These are phyloP conservation scores for Salvia hispanica DNA, from an alignment of 257 asterid genomes.

Conservation along the genomic window DNA sequence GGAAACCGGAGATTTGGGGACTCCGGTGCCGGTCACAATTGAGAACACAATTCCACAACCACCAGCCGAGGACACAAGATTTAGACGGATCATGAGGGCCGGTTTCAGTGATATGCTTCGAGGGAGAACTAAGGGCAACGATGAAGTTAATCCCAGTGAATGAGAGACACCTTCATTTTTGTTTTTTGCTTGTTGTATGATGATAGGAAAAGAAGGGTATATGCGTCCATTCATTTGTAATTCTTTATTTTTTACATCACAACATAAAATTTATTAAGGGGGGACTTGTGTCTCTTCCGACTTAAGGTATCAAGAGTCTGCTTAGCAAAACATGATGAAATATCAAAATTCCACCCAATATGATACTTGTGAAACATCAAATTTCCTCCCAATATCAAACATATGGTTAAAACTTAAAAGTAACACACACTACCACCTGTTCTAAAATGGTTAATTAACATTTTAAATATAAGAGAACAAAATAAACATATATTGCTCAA, in stretches of 20 bases:
- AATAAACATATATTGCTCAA: no score
- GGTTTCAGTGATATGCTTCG: slow-evolving; percentile 89
- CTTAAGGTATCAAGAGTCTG: no score
- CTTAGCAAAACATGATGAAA: no score
- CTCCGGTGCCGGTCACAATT: slow-evolving; percentile 35
- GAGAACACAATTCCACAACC: slow-evolving; percentile 49
- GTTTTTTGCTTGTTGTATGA: slow-evolving; percentile 23
- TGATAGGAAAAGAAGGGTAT: slow-evolving; percentile 16
- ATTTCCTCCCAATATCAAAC: no score
- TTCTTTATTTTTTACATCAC: neutral
- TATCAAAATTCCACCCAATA: no score
- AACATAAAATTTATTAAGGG: no score
- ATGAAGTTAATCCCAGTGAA: slow-evolving; percentile 51
- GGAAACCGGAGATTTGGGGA: slow-evolving; percentile 54
- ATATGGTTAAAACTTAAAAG: no score
- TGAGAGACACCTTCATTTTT: slow-evolving; percentile 24
- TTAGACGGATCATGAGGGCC: slow-evolving; percentile 89
- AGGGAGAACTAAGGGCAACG: slow-evolving; percentile 63
- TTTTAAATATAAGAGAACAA: no score
- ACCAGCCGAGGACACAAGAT: slow-evolving; percentile 80
- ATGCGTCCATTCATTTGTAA: neutral
- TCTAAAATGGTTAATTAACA: no score
- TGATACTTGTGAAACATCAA: no score
- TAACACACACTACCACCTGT: no score
- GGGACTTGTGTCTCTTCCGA: no score